Evolutionary conservation across 2,329 filamentous ascomycete genomes (phyloP).

Genomic region (Didymella lethalis): DNA sequence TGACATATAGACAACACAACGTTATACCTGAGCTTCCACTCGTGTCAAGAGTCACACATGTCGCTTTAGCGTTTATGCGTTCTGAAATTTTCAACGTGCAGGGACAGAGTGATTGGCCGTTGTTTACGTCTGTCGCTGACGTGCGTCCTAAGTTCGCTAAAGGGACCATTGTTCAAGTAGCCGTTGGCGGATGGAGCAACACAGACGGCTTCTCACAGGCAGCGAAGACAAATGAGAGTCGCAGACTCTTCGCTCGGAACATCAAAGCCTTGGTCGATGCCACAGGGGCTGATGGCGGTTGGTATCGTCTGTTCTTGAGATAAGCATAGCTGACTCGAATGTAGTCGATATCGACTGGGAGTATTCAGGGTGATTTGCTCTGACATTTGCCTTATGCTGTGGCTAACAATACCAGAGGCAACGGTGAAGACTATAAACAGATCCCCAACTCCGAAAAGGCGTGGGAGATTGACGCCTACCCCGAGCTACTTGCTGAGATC

Average conservation of each 20-base stretch:
- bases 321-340: background rate
- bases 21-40: constrained; percentile 32
- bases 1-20: constrained; percentile 35
- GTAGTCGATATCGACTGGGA: constrained; percentile 72
- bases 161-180: constrained; percentile 54
- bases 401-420: constrained; percentile 54
- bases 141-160: constrained; percentile 56
- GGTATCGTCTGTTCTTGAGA: constrained; percentile 9
- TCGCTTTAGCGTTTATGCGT: constrained; percentile 44
- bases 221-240: constrained; percentile 60
- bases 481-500: constrained; percentile 67
- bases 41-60: constrained; percentile 37
- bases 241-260: constrained; percentile 69
- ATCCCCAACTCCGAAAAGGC: constrained; percentile 66
- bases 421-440: constrained; percentile 72
- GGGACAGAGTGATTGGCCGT: constrained; percentile 30
- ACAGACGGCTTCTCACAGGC: constrained; percentile 68
- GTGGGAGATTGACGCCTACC: constrained; percentile 69
- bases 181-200: constrained; percentile 79
- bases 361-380: constrained; percentile 53
- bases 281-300: constrained; percentile 69
- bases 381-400: background rate
- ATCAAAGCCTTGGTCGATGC: constrained; percentile 68
- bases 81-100: constrained; percentile 40
- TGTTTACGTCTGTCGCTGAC: constrained; percentile 39